Evolutionary conservation across 1,139 yeast genomes (phyloP).

Genomic region (Debaryomyces udenii): DNA sequence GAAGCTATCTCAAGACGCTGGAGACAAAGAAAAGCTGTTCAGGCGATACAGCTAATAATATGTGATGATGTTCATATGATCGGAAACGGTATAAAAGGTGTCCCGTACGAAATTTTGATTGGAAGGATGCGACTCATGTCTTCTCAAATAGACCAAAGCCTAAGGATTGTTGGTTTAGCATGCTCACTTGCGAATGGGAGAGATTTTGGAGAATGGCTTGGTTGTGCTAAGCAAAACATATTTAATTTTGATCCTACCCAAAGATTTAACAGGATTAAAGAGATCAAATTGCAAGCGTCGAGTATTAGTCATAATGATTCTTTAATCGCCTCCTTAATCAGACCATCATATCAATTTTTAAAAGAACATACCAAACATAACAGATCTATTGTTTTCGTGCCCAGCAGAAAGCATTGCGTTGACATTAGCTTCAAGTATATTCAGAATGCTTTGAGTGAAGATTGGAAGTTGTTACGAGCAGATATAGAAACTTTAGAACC

Average conservation of each 20-base stretch:
- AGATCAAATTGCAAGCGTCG: conserved; percentile 59
- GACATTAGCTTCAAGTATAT: conserved; percentile 54
- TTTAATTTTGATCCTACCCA: conserved; percentile 73
- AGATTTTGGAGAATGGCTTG: conserved; percentile 88
- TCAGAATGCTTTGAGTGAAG: conserved; percentile 36
- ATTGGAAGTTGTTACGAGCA: conserved; percentile 23
- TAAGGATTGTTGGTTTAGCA: conserved; percentile 69
- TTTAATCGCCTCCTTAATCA: conserved; percentile 51
- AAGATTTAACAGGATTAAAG: conserved; percentile 56
- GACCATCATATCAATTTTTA: conserved; percentile 40
- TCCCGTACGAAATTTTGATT: conserved; percentile 67
- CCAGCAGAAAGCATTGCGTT: conserved; percentile 57
- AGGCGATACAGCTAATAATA: conserved; percentile 65
- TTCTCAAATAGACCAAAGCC: conserved; percentile 55
- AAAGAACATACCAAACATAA: conserved; percentile 30
- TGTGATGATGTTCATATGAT: conserved; percentile 77
- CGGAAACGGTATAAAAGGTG: conserved; percentile 59
- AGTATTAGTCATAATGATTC: conserved; percentile 52
- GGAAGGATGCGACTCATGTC: conserved; percentile 73
- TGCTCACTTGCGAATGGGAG: conserved; percentile 72
- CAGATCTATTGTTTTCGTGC: conserved; percentile 55
- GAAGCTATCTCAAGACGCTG: conserved; percentile 76
- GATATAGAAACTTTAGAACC: conserved; percentile 41
- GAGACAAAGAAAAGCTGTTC: conserved; percentile 75
- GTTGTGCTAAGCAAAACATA: conserved; percentile 58